Conservation (phyloP, 441 rosid genomes). For the Melastoma candidum region DNA sequence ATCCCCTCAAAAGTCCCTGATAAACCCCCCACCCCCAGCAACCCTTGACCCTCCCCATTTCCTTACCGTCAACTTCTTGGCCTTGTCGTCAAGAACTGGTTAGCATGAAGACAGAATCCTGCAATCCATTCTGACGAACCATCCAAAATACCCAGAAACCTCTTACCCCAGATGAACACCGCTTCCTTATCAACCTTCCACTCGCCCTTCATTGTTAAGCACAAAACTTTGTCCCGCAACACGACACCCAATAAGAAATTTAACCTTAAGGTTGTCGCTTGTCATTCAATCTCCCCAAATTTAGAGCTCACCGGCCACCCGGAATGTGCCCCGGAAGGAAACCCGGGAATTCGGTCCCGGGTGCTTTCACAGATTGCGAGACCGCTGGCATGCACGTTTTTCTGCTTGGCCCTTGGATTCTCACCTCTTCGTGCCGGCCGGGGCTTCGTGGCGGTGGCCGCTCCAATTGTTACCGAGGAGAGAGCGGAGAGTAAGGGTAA, state of each 20-base stretch:
- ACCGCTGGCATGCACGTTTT: constrained; percentile 40
- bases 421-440: constrained; percentile 36
- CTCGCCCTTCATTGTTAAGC: too few species aligned
- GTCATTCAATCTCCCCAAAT: neutral
- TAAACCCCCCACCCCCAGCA: constrained; percentile 6
- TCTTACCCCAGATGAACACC: too few species aligned
- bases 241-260: too few species aligned
- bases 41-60: neutral
- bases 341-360: constrained; percentile 10
- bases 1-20: constrained; percentile 7
- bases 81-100: too few species aligned
- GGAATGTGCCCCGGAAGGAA: constrained; percentile 12
- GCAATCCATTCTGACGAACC: too few species aligned
- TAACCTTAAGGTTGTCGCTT: too few species aligned
- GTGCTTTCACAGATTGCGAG: constrained; percentile 24
- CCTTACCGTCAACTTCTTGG: too few species aligned
- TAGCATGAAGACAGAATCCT: too few species aligned
- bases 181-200: too few species aligned
- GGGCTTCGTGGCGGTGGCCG: constrained; percentile 38
- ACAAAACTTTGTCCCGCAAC: too few species aligned
- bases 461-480: constrained; percentile 36
- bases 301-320: constrained; percentile 20
- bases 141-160: too few species aligned
- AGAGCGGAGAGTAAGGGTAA: constrained; percentile 26
- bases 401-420: constrained; percentile 62